These are phyloP conservation scores for Triadica sebifera DNA, from an alignment of 345 rosid genomes.

Conservation along the genomic window DNA sequence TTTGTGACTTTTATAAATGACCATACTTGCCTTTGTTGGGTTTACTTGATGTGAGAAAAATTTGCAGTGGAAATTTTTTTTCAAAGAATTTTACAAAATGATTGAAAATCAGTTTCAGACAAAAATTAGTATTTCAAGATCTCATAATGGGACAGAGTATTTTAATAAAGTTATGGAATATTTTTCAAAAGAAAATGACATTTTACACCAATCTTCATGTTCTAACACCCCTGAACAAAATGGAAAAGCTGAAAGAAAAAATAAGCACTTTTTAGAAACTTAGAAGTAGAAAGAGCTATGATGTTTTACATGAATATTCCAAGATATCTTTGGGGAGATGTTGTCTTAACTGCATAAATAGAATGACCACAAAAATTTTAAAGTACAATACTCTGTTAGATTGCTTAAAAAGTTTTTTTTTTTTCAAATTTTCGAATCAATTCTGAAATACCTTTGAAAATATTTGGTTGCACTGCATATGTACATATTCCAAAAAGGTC, in stretches of 20 bases:
- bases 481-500: too few relatives aligned
- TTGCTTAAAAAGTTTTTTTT: background rate
- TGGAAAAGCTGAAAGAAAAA: background rate
- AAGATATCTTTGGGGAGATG: background rate
- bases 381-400: background rate
- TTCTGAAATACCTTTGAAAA: too few relatives aligned
- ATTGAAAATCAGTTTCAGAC: background rate
- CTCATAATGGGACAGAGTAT: background rate
- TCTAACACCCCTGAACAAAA: background rate
- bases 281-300: background rate
- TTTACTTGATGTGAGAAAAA: background rate
- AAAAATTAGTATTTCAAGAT: background rate
- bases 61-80: background rate
- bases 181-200: background rate
- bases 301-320: background rate
- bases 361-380: background rate
- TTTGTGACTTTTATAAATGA: constrained; percentile 2
- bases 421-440: too few relatives aligned
- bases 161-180: too few relatives aligned
- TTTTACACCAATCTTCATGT: background rate
- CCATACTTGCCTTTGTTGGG: constrained; percentile 1
- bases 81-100: background rate
- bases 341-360: background rate
- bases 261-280: background rate
- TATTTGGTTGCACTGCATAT: too few relatives aligned